Base-by-base conservation (phyloP, 306 rosid genomes). In the Myrica gale region DNA sequence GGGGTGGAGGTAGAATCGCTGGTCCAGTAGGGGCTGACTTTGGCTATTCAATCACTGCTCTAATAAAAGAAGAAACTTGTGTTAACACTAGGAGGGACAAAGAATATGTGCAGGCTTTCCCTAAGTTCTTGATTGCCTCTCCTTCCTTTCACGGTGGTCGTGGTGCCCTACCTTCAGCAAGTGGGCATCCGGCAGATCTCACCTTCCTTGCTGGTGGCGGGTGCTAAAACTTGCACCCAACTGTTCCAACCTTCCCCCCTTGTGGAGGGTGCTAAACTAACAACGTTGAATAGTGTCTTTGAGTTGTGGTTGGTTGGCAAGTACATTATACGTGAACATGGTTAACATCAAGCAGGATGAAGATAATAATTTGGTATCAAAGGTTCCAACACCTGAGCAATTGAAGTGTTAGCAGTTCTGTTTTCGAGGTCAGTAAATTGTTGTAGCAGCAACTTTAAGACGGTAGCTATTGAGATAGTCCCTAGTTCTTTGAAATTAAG, bases 121-220 rank as follows among this genome's bases (percentile, higher is more conserved):
- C 79, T 56, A 76, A 68, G 41, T 68, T 82, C 73, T 53, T 80
- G 82, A 73, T 82, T 80, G 75, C 87, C 16, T 76, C 84, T 73
- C 82, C 84, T 80, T 55, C 87, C 32, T 83, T 79, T 74, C 87
- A 83, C 82, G 87, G 87, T 0, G 87, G 87, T 46, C 87, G 84
- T 1, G 87, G 87, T 45, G 87, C 87, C 79, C 84, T 80, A 55
- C 87, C 84, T 32, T 83, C 87, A 1, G 87, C 87, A 57, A 84
- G 87, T 26, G 87, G 87, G 76, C 87, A 80, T 62, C 87, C 87
- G 13, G 77, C 87, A 6, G 87, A 83, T 80, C 87, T 83, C 55
- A 83, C 87, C 62, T 83, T 67, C 69, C 84, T 83, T 9, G 87
- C 87, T 1, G 87, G 87, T n/a, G 87, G 87, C 3, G 87, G 87